Percentiles rank a stretch among this genome's conserved stretches.
Conservation (phyloP, 176 grass and related monocot species). For the Oropetium thomaeum region DNA sequence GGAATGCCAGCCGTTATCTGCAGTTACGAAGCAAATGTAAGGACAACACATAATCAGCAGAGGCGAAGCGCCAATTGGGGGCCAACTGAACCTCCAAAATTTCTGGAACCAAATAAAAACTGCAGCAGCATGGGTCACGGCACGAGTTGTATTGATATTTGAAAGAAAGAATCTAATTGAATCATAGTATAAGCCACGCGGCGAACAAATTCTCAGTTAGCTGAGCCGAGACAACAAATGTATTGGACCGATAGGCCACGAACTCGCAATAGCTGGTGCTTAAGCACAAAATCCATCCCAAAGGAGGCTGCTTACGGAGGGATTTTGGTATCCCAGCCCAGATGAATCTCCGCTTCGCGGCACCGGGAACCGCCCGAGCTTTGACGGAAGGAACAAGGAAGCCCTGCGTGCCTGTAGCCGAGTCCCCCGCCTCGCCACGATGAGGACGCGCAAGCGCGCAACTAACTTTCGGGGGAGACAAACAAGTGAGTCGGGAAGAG, state of each 20-base stretch:
- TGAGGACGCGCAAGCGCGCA: not conserved
- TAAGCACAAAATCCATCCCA: not conserved
- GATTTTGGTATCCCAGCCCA: not conserved
- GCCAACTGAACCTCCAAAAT: not conserved
- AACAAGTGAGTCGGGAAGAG: not conserved
- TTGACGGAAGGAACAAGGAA: not conserved
- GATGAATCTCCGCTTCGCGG: conserved; percentile 9
- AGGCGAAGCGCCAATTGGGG: not conserved
- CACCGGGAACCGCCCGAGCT: not conserved
- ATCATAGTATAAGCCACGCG: not conserved
- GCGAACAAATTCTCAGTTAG: not conserved
- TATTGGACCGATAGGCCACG: not conserved
- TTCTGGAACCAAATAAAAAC: not conserved
- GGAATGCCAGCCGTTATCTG: conserved; percentile 20
- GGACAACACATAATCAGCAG: not conserved
- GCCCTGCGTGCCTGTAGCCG: not conserved
- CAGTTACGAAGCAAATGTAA: conserved; percentile 8
- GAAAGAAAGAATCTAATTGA: not conserved
- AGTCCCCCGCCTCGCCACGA: not conserved
- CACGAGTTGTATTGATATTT: not conserved
- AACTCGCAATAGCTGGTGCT: not conserved
- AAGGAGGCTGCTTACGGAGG: not conserved
- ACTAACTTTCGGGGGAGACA: not conserved
- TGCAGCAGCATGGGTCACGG: not conserved
- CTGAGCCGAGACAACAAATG: not conserved